Percentiles rank a stretch among this genome's conserved stretches.
Conservation (phyloP, 306 rosid genomes). For the Vachellia collinsii region DNA sequence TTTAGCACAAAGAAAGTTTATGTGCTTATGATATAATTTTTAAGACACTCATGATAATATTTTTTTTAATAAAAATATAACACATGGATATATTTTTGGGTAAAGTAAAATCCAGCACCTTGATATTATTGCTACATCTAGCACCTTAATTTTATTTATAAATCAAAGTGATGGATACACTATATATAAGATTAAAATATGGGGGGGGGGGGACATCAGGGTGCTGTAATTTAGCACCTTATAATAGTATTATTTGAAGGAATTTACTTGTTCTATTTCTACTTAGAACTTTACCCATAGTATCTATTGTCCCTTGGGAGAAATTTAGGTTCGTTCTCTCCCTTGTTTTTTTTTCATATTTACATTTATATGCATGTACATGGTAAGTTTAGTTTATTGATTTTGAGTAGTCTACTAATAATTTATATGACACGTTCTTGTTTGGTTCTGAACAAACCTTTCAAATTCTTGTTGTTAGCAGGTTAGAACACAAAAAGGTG, state of each 20-base stretch:
- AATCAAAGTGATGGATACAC: no score
- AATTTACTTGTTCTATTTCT: background rate
- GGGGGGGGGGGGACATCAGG: no score
- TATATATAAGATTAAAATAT: no score
- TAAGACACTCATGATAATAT: background rate
- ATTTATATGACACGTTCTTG: conserved; percentile 2
- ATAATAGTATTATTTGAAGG: background rate
- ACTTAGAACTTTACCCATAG: background rate
- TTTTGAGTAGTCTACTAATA: background rate
- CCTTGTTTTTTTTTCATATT: background rate
- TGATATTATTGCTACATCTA: no score
- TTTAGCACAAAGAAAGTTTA: background rate
- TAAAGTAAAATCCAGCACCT: no score
- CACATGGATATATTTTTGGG: background rate
- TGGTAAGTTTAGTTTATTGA: background rate
- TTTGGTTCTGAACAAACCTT: conserved; percentile 24
- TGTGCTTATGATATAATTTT: background rate
- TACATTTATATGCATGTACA: background rate
- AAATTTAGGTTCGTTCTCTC: background rate
- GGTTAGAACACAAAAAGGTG: conserved; percentile 62
- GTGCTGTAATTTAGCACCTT: background rate
- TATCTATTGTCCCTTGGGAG: background rate
- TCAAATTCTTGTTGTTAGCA: conserved; percentile 37
- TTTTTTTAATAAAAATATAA: background rate
- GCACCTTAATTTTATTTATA: no score